phyloP scores from a whole-genome alignment of 2,329 filamentous ascomycete species.

The Didymella sp. region DNA sequence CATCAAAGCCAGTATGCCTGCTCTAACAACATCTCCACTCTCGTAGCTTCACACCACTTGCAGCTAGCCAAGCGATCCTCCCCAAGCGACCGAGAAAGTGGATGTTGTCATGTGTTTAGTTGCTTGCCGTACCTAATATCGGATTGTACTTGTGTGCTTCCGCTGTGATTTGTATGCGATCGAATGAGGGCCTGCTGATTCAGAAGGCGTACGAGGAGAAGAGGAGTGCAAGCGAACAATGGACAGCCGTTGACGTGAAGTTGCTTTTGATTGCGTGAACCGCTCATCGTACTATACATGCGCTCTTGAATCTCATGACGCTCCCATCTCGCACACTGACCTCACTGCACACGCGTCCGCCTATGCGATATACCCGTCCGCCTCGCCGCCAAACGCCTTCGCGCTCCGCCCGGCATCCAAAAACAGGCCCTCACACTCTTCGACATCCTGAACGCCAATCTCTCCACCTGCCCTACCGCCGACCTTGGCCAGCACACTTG shows the following conservation, averaged over 20 bases:
- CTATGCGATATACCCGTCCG: slow-evolving; percentile 47
- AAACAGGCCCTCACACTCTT: slow-evolving; percentile 57
- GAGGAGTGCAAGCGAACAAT: no score
- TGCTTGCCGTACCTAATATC: no score
- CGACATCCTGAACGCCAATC: slow-evolving; percentile 63
- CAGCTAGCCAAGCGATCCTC: no score
- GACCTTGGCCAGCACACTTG: slow-evolving; percentile 88
- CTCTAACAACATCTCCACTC: no score
- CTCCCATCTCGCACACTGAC: neutral
- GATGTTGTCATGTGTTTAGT: no score
- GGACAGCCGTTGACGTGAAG: neutral
- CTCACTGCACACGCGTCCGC: neutral
- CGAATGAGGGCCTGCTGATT: no score
- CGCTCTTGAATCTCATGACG: neutral
- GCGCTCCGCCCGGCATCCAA: slow-evolving; percentile 59
- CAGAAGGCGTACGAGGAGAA: no score
- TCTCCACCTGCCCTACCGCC: slow-evolving; percentile 55
- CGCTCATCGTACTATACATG: neutral
- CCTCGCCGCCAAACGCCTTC: slow-evolving; percentile 33
- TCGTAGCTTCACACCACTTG: no score
- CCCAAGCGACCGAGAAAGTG: no score
- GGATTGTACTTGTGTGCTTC: no score
- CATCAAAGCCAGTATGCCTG: no score
- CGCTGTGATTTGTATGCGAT: no score
- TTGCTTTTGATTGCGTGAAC: neutral